Evolutionary conservation across 2,329 filamentous ascomycete genomes (phyloP).

Genomic region (Didymella keratinophila): DNA sequence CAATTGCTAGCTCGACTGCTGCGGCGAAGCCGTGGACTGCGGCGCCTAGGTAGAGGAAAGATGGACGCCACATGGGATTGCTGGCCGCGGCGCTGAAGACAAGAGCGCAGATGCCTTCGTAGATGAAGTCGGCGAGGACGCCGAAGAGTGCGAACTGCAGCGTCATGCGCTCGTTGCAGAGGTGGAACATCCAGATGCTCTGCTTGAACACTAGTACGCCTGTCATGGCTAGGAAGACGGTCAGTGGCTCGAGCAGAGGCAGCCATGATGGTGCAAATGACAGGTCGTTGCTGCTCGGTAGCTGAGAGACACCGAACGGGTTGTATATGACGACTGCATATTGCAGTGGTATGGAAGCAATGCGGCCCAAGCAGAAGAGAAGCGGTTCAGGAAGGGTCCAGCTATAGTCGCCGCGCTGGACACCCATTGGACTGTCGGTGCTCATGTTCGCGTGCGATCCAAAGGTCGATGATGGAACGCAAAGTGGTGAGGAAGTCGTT

Average conservation of each 20-base stretch:
- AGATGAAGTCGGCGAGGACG: background rate
- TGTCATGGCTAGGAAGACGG: background rate
- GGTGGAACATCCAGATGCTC: background rate
- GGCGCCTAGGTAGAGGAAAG: background rate
- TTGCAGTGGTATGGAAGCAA: background rate
- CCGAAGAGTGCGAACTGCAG: background rate
- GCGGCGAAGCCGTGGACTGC: background rate
- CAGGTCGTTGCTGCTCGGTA: background rate
- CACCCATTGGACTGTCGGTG: background rate
- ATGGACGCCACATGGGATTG: background rate
- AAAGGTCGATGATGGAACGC: background rate
- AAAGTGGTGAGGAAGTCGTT: background rate
- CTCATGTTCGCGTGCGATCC: background rate
- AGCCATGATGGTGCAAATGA: background rate
- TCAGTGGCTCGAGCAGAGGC: background rate
- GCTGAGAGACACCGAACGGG: background rate
- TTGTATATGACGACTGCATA: background rate
- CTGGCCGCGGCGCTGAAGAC: background rate
- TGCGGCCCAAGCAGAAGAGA: background rate
- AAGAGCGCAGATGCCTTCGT: background rate
- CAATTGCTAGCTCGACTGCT: background rate
- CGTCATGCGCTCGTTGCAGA: background rate
- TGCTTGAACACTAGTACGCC: background rate
- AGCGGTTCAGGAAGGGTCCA: background rate
- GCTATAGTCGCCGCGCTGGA: background rate